Evolutionary conservation across 2,329 filamentous ascomycete species (phyloP).

Genomic region (Passalora sequoiae): DNA sequence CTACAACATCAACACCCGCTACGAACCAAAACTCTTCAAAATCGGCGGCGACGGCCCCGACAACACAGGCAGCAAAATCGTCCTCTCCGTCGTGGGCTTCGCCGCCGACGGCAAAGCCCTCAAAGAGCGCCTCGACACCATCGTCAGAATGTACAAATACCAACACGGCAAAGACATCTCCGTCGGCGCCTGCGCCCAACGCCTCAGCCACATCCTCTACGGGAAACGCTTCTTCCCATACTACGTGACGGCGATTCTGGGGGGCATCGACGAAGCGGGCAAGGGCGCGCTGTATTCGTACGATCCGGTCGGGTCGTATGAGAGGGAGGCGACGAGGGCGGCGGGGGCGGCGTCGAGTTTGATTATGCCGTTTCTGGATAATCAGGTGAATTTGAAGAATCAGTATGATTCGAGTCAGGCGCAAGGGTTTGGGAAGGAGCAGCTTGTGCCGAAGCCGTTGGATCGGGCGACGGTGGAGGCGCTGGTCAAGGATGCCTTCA

Average conservation of each 20-base stretch:
- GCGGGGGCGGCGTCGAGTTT: constrained; percentile 78
- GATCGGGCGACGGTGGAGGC: constrained; percentile 70
- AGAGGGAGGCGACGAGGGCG: constrained; percentile 91
- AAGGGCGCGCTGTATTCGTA: constrained; percentile 94
- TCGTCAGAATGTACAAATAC: constrained; percentile 99
- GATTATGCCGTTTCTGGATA: constrained; percentile 99
- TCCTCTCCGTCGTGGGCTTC: constrained; percentile 92
- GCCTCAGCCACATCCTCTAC: constrained; percentile 92
- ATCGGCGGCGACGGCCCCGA: constrained; percentile 86
- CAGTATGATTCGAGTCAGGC: constrained; percentile 88
- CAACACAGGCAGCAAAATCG: constrained; percentile 77
- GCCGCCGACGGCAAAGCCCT: constrained; percentile 90
- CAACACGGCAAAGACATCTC: constrained; percentile 96
- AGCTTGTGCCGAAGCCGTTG: constrained; percentile 64
- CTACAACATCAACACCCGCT: constrained; percentile 98
- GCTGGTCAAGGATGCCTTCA: constrained; percentile 94
- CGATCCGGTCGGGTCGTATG: constrained; percentile 95
- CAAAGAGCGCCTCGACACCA: constrained; percentile 85
- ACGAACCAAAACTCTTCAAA: constrained; percentile 92
- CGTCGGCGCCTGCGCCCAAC: constrained; percentile 89
- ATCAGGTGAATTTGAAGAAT: constrained; percentile 99
- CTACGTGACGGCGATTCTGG: constrained; percentile 92
- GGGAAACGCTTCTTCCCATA: constrained; percentile 98
- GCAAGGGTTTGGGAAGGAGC: constrained; percentile 71
- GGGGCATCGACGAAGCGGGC: constrained; percentile 89